Conservation (phyloP, 2,329 filamentous ascomycete species). For the Lasiodiplodia hormozganensis region DNA sequence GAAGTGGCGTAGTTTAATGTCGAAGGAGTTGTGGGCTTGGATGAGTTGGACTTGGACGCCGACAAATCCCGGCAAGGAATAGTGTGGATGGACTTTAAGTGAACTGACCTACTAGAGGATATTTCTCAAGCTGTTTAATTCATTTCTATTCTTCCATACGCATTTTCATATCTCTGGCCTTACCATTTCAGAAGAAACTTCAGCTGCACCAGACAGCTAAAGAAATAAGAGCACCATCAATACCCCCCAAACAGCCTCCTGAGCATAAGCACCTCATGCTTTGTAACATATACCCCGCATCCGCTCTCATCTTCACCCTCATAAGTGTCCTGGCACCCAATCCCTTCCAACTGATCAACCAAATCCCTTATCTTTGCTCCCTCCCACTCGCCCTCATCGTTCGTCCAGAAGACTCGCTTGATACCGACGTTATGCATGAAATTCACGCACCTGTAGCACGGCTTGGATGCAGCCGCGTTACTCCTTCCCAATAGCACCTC, state of each 20-base stretch:
- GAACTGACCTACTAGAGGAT: too few species aligned
- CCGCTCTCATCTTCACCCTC: constrained; percentile 34
- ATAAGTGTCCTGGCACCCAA: constrained; percentile 29
- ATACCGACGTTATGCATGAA: constrained; percentile 62
- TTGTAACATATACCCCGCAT: constrained; percentile 56
- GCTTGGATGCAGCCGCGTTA: constrained; percentile 50
- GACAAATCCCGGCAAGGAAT: too few species aligned
- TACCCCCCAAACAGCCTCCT: constrained; percentile 43
- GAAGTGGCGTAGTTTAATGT: too few species aligned
- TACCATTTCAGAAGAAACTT: too few species aligned
- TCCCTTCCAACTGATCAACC: constrained; percentile 53
- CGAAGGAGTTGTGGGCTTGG: too few species aligned
- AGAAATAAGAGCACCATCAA: not conserved
- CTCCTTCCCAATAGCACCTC: not conserved
- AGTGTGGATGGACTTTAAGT: too few species aligned
- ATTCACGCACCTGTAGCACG: constrained; percentile 60
- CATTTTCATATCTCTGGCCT: too few species aligned
- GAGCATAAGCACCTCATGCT: constrained; percentile 60
- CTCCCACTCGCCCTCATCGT: constrained; percentile 57
- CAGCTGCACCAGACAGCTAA: not conserved
- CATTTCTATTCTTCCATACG: too few species aligned
- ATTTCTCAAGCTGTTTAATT: too few species aligned
- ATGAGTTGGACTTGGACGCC: too few species aligned
- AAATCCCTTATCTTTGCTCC: constrained; percentile 58
- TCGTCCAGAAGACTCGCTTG: constrained; percentile 62